Conservation (phyloP, 225 moss, liverwort and hornwort genomes). For the Marchantia paleacea region DNA sequence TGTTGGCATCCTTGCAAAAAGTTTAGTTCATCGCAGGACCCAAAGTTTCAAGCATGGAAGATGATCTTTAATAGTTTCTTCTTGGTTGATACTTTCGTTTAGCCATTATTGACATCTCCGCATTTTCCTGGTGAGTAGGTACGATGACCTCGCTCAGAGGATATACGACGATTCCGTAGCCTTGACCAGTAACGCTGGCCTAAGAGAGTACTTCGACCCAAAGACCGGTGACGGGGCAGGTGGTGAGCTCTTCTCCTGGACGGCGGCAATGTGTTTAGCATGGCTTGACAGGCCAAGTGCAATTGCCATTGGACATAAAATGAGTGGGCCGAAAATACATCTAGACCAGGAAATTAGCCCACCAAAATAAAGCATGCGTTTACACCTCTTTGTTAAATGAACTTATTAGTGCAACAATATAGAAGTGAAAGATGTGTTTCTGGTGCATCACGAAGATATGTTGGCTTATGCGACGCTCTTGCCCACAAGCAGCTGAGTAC, state of each 20-base stretch:
- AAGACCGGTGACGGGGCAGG: slow-evolving; percentile 33
- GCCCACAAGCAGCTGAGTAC: too few species aligned
- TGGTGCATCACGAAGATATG: too few species aligned
- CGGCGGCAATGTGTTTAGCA: slow-evolving; percentile 46
- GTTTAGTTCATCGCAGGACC: neutral
- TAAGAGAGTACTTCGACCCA: slow-evolving; percentile 41
- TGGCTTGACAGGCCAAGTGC: slow-evolving; percentile 45
- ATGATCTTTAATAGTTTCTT: neutral
- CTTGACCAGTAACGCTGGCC: slow-evolving; percentile 37
- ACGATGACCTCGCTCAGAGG: slow-evolving; percentile 41
- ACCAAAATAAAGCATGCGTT: neutral
- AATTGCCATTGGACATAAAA: slow-evolving; percentile 41
- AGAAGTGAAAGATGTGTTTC: too few species aligned
- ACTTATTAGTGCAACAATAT: too few species aligned
- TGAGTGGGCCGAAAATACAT: slow-evolving; percentile 40
- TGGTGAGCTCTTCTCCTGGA: slow-evolving; percentile 40
- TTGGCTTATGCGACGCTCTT: too few species aligned
- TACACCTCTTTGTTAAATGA: too few species aligned
- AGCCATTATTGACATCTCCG: neutral
- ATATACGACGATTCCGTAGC: slow-evolving; percentile 37
- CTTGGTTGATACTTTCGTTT: neutral
- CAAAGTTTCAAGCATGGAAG: neutral
- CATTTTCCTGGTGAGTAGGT: slow-evolving; percentile 22
- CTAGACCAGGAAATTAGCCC: slow-evolving; percentile 12
- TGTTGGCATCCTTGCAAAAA: neutral